Evolutionary conservation across 2,329 filamentous ascomycete genomes (phyloP).

Genomic region (Malbranchea zuffiana): DNA sequence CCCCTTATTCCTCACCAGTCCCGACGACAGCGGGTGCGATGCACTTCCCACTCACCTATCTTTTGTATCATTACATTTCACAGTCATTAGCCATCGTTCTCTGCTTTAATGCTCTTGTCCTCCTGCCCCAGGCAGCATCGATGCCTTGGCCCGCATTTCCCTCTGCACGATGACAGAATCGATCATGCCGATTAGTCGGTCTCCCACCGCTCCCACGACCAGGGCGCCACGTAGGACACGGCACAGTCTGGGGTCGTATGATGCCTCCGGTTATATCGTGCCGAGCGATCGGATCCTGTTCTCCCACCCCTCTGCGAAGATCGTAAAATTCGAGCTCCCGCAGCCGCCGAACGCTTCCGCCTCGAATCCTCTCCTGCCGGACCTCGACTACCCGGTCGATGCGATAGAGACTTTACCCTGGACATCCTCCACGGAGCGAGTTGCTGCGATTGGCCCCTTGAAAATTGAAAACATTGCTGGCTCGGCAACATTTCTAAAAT

Average conservation of each 20-base stretch:
- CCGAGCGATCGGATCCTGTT: constrained; percentile 46
- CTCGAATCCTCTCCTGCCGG: constrained; percentile 29
- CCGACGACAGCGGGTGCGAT: too few relatives aligned
- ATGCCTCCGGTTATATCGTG: constrained; percentile 17
- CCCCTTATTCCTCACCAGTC: too few relatives aligned
- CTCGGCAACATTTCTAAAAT: constrained; percentile 79
- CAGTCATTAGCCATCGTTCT: too few relatives aligned
- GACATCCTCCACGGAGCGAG: constrained; percentile 65
- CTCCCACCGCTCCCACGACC: constrained; percentile 28
- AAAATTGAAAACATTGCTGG: constrained; percentile 78
- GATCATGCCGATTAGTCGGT: constrained; percentile 10
- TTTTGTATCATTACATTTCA: too few relatives aligned
- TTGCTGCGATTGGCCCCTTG: constrained; percentile 69
- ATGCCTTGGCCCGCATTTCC: too few relatives aligned
- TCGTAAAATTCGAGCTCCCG: constrained; percentile 50
- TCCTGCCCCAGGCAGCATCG: too few relatives aligned
- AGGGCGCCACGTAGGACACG: constrained; percentile 22
- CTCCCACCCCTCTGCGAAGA: constrained; percentile 60
- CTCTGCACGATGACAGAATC: constrained; percentile 10
- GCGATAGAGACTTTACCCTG: constrained; percentile 58
- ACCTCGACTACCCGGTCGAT: constrained; percentile 40
- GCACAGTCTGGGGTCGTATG: constrained; percentile 14
- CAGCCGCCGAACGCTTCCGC: constrained; percentile 28
- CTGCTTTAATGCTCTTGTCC: too few relatives aligned
- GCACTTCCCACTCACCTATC: too few relatives aligned